Conservation (phyloP, 192 early-diverging fungal species). For the Backusella tarrabulga region DNA sequence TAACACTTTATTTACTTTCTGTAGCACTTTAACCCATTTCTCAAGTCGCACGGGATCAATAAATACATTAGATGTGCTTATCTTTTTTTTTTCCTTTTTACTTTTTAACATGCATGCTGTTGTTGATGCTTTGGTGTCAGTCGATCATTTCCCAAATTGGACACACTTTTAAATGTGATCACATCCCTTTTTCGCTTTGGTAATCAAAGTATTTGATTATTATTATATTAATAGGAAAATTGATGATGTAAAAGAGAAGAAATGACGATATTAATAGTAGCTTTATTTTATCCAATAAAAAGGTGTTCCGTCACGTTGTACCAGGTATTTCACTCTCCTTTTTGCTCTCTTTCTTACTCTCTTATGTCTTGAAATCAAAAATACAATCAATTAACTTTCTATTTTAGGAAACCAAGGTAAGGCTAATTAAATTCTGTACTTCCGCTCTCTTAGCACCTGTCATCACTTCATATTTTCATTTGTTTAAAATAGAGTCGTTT, state of each 20-base stretch:
- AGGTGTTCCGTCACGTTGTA: not conserved
- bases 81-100: not conserved
- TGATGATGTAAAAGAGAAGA: not conserved
- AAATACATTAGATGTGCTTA: not conserved
- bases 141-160: conserved; percentile 2
- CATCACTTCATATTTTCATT: not conserved
- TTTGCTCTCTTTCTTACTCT: not conserved
- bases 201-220: not conserved
- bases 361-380: not conserved
- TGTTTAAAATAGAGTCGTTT: not conserved
- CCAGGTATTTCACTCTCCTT: not conserved
- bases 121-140: not conserved
- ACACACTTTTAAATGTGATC: not conserved
- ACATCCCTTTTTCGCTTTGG: not conserved
- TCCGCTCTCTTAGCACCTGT: conserved; percentile 3
- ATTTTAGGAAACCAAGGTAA: not conserved
- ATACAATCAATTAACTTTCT: not conserved
- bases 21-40: not conserved
- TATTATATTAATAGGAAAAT: not conserved
- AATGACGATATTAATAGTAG: not conserved
- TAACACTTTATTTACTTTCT: not conserved
- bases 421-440: conserved; percentile 3
- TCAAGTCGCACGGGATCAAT: not conserved
- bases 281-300: not conserved
- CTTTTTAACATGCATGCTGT: not conserved